A percentile compares a stretch with the other conserved stretches of the same genome.
These are phyloP conservation scores for Epithele typhae DNA, from an alignment of 768 basidiomycete genomes.

Conservation along the genomic window DNA sequence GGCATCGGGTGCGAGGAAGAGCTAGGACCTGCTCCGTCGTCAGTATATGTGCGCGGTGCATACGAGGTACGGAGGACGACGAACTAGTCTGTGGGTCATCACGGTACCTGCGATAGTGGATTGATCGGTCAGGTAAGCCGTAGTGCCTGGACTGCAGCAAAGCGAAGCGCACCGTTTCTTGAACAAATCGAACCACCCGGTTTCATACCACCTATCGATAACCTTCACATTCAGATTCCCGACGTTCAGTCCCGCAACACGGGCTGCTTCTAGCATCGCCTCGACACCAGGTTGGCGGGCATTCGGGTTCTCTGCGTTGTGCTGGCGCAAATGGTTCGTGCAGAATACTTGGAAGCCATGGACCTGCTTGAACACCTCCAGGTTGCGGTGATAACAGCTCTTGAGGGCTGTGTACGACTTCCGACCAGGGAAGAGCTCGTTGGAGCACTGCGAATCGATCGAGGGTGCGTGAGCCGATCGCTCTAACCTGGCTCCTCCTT, in stretches of 20 bases:
- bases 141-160: not conserved
- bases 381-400: slow-evolving; percentile 82
- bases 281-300: slow-evolving; percentile 59
- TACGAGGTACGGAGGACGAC: slow-evolving; percentile 15
- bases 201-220: slow-evolving; percentile 75
- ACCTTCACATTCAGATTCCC: slow-evolving; percentile 71
- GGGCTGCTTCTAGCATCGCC: slow-evolving; percentile 60
- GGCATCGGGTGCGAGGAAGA: too few relatives aligned
- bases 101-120: slow-evolving; percentile 9
- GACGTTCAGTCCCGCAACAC: slow-evolving; percentile 63
- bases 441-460: slow-evolving; percentile 51
- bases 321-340: slow-evolving; percentile 29
- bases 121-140: not conserved
- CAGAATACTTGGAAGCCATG: slow-evolving; percentile 61
- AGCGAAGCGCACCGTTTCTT: slow-evolving; percentile 47
- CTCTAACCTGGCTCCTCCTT: not conserved
- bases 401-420: slow-evolving; percentile 84
- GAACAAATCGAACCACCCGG: slow-evolving; percentile 75
- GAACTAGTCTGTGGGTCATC: slow-evolving; percentile 23
- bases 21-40: too few relatives aligned
- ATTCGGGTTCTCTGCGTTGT: slow-evolving; percentile 22
- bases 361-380: slow-evolving; percentile 81
- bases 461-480: slow-evolving; percentile 6
- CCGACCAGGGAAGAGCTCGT: slow-evolving; percentile 66
- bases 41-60: too few relatives aligned